Evolutionary conservation across 2,329 filamentous ascomycete genomes (phyloP), one percentile per base, ranked within the genome.

Genomic region (Phialophora expanda): DNA sequence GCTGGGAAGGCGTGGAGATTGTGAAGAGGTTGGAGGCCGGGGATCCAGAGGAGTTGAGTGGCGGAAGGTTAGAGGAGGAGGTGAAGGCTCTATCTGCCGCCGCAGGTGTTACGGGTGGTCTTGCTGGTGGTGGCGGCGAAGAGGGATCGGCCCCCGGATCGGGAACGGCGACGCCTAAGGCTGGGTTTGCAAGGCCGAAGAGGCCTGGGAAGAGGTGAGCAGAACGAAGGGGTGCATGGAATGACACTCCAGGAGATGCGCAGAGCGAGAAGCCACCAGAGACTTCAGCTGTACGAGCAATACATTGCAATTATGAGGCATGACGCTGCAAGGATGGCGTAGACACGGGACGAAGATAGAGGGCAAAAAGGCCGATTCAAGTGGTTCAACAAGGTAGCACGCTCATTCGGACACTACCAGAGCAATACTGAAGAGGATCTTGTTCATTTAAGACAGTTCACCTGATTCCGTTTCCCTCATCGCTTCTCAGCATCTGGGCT

Each of bases 141-240:
- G 63, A 67, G 22, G 50, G 30, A 44, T 50, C 59, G 38, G 64
- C 64, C 28, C 62, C 62, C 76, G 79, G 56, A 79, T 81, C 61
- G 78, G 80, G 65, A 78, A 82, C 71, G 79, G 65, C 85, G 69
- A 76, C 79, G 64, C 79, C 76, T 41, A 70, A 75, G 61, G 83
- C 82, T 68, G 85, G 82, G 14, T 89, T 89, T 76, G 84, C 86
- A 26, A 85, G 86, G 76, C 87, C 87, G 12, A 88, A 87, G 80
- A 83, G 86, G 72, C 87, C 87, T 1, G 87, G 87, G 34, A 78
- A 78, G 75, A 62, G 70, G 56, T 73, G 62, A 65, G 53, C 17
- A 26, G 53, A 44, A n/a, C 38, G 38, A 20, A n/a, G 6, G 0
- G 14, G 38, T 44, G 17, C 14, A n/a, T 44, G 17, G 38, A n/a